Base-by-base conservation (phyloP, 345 rosid genomes). In the Linum trigynum region DNA sequence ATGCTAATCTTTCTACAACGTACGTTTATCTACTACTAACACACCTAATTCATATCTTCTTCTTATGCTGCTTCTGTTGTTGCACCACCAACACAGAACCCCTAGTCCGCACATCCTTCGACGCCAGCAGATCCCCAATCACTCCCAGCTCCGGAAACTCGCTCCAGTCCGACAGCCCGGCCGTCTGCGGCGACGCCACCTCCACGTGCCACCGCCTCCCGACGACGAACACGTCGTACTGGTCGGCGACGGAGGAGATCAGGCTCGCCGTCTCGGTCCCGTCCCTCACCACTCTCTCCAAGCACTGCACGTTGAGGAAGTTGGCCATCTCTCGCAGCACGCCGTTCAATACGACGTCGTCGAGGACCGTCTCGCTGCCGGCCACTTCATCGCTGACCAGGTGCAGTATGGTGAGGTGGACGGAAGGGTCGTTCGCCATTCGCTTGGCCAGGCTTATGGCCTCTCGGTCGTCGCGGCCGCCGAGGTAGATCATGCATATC, bases 381-480 rank as follows among this genome's bases (percentile, higher is more conserved):
- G 74, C 57, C 2, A 15, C 14, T 48, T 48, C 53, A 2, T 48
- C 15, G 15, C 11, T 48, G 5, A 75, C 2, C 5, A 83, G 69
- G 3, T 70, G 69, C 3, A 71, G 14, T 32, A 85, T 76, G 1
- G 80, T 74, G 11, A 85, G 73, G 32, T 17, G 17, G 39, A 78
- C 67, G 4, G 51, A 35, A 0, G 79, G 16, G 23, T 83, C 70
- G 3, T 63, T 59, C 1, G 82, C 70, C 84, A 87, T 83, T 35
- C 84, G 69, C 62, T 78, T 85, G 5, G 77, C 86, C 3, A 90
- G 45, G 0, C 78, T 65, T 2, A 87, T 15, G 1, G 83, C 90
- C 56, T 85, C 97, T 0, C 82, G 63, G 38, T 90, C 95, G 43
- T 90, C 97, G 16, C 63, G 68, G 1, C 92, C 92, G 0, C 95